A percentile compares a stretch with the other conserved stretches of the same genome.
phyloP scores from a whole-genome alignment of 2,329 filamentous ascomycete species.

The Colletotrichum musicola region DNA sequence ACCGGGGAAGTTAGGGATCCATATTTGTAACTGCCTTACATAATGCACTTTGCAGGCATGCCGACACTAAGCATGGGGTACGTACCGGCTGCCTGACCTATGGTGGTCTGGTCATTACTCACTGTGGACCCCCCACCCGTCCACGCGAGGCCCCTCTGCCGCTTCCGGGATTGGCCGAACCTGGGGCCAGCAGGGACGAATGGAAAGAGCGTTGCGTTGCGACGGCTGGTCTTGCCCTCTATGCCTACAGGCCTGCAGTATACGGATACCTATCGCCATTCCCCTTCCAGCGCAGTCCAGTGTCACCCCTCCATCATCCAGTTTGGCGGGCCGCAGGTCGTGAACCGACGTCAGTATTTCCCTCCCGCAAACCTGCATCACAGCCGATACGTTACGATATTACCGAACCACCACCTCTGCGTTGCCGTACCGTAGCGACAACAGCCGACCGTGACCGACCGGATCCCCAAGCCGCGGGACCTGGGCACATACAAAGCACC shows the following conservation, averaged over 20 bases:
- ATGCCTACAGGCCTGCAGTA: too few species aligned
- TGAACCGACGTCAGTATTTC: constrained; percentile 33
- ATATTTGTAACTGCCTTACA: too few species aligned
- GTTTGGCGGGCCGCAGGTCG: constrained; percentile 28
- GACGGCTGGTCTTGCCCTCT: constrained; percentile 12
- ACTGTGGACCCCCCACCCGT: constrained; percentile 13
- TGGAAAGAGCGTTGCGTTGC: constrained; percentile 1
- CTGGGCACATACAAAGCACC: constrained; percentile 21
- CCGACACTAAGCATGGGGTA: not conserved
- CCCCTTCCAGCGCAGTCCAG: constrained; percentile 13
- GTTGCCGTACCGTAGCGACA: not conserved
- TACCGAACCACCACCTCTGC: not conserved
- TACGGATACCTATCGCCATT: constrained; percentile 8
- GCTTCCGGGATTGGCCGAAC: constrained; percentile 36
- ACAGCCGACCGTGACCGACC: constrained; percentile 20
- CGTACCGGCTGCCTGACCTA: constrained; percentile 1
- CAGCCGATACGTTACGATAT: not conserved
- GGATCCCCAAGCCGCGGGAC: constrained; percentile 16
- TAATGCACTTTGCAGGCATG: too few species aligned
- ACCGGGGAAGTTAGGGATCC: not conserved
- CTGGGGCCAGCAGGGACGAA: constrained; percentile 1
- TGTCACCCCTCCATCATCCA: constrained; percentile 26
- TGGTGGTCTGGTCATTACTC: constrained; percentile 25
- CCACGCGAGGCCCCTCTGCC: constrained; percentile 1
- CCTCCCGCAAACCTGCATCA: constrained; percentile 24